phyloP scores from a whole-genome alignment of 441 rosid genomes.

The Pelargonium australe region DNA sequence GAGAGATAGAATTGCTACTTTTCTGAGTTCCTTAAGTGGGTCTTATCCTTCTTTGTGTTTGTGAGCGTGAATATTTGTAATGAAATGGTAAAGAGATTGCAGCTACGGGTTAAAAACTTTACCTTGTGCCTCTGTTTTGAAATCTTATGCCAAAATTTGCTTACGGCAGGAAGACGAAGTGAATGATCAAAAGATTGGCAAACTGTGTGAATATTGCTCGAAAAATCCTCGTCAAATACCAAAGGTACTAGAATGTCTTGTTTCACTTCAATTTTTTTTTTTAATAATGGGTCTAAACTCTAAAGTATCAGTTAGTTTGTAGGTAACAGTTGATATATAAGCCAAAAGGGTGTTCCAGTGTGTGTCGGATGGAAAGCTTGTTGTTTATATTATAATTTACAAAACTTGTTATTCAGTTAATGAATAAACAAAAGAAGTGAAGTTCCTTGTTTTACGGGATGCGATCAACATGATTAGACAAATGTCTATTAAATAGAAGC shows the following conservation, averaged over 20 bases:
- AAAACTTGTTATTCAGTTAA: neutral
- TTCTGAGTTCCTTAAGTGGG: neutral
- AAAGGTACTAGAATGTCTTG: conserved; percentile 36
- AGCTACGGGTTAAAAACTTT: neutral
- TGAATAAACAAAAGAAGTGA: neutral
- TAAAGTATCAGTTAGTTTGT: neutral
- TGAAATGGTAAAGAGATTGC: too few relatives aligned
- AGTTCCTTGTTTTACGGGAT: neutral
- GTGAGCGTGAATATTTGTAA: too few relatives aligned
- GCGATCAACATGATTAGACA: neutral
- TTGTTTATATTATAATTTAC: neutral
- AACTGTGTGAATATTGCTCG: conserved; percentile 78
- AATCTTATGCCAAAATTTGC: neutral
- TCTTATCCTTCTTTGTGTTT: neutral
- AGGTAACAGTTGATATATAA: neutral
- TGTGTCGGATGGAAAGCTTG: neutral
- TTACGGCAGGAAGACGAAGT: conserved; percentile 59
- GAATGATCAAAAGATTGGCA: conserved; percentile 64
- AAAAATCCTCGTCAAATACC: conserved; percentile 85
- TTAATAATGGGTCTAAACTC: neutral
- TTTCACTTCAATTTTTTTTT: neutral
- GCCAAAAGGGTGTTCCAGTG: neutral
- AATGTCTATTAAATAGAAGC: neutral
- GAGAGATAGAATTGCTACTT: neutral
- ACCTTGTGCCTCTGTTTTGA: too few relatives aligned